Base-by-base conservation (phyloP, 257 asterid species). In the Fraxinus pennsylvanica region DNA sequence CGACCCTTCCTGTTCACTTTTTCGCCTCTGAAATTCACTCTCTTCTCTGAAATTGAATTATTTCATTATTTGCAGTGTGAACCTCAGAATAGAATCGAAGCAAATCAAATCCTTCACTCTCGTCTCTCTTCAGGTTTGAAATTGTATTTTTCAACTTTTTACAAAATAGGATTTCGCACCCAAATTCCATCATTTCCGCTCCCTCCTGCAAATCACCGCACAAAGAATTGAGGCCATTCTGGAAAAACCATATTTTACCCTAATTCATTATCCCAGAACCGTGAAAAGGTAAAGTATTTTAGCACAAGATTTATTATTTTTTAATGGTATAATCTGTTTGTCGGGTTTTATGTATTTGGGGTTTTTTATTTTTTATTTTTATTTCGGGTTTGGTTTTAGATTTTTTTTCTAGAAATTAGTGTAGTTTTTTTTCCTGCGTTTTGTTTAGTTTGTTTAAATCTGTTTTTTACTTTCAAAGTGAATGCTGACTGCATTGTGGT, bases 41-140 rank as follows among this genome's bases (percentile, higher is more conserved):
- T 22, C 35, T 63, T 10, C 69, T 22, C 69, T 27, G 69, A 63
- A 10, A 25, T 22, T 63, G 69, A 25, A 22, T 63, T 25, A 25
- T 63, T 63, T 63, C 17, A 27, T 63, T 7, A 27, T 63, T 63
- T 27, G 69, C 2, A 17, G 33, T 63, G 17, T 54, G 22, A 54
- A 6, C 22, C 65, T 54, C 27, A 15, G 27, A 54, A 54, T 52
- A 5, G 30, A 61, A 61, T 27, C 32, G 4, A 25, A 59, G 21
- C 67, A 7, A 59, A 61, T 61, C 68, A 22, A 25, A 63, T 63
- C 69, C 69, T 25, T 63, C 69, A 10, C 69, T 25, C 68, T 63
- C 2, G 17, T 63, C 35, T 25, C 33, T 63, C 69, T 63, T 25
- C 12, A 7, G 32, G 29, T 63, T 63, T 7, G 35, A 22, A n/a